Evolutionary conservation across 2,329 filamentous ascomycete species (phyloP), one percentile per base, ranked within the genome.

Genomic region (Mycogone perniciosa): DNA sequence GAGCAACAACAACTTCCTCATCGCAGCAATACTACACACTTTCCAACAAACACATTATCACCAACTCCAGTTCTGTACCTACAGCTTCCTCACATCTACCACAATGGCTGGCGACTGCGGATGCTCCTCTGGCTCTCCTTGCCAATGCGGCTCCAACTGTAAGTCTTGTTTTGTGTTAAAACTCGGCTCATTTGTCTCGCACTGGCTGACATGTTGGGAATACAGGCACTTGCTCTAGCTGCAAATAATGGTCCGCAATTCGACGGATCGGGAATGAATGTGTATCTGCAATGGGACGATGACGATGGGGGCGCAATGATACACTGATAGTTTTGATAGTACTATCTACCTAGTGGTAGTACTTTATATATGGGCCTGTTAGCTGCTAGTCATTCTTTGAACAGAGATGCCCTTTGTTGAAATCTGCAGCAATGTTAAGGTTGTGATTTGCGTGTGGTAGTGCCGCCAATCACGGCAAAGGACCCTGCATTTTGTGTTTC

Each of bases 61-160:
- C 26, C 20, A 11, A 34, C 20, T 13, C n/a, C 50, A 30, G 6
- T 20, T 34, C 35, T 26, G 26, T 46, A 44, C 11, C 37, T 9
- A 39, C 47, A 6, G 10, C 29, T 34, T 34, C 39, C 29, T 54
- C 53, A 59, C 51, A 48, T 55, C 29, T 31, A 59, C 62, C 61
- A 66, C 56, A 59, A 69, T 69, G 66, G 58, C 64, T 64, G 65
- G 61, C 56, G 56, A 68, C 61, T 68, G 66, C 56, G 66, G 65
- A 56, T 68, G 66, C 61, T 66, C 64, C 56, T 56, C 54, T 53
- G 55, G 61, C 53, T 60, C 63, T 54, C 54, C 60, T 53, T 68
- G 66, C 63, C 66, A 62, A 62, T 68, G 66, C 57, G 66, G 66
- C 63, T 61, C 65, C 52, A 61, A 60, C 61, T 68, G 66, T 68